Evolutionary conservation across 768 basidiomycete genomes (phyloP).

Genomic region (Strobilomyces confusus): DNA sequence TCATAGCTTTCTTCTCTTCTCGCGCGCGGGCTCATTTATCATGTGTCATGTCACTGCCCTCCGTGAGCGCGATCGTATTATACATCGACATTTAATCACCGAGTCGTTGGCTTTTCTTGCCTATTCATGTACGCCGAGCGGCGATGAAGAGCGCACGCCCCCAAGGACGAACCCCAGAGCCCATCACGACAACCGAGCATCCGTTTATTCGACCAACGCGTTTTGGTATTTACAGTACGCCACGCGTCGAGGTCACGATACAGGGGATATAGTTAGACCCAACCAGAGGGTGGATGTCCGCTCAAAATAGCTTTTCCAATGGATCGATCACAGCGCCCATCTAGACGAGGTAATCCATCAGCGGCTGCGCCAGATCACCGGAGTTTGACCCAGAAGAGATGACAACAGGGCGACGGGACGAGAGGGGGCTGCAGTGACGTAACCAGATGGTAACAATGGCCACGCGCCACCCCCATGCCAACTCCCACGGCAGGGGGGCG

Average conservation of each 20-base stretch:
- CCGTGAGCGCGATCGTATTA: too few relatives aligned
- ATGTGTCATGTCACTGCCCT: too few relatives aligned
- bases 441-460: background rate
- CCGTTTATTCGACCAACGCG: background rate
- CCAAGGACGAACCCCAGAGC: too few relatives aligned
- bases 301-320: slow-evolving; percentile 48
- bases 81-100: slow-evolving; percentile 19
- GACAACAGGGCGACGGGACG: background rate
- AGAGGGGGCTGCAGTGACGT: too few relatives aligned
- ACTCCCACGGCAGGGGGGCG: too few relatives aligned
- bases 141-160: background rate
- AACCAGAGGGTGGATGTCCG: background rate
- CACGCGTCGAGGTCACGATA: background rate
- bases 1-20: too few relatives aligned
- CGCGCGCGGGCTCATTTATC: too few relatives aligned
- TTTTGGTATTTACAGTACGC: background rate
- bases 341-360: slow-evolving; percentile 31
- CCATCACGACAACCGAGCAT: background rate
- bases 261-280: background rate
- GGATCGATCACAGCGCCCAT: slow-evolving; percentile 72
- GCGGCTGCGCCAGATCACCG: background rate
- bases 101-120: background rate
- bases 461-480: background rate
- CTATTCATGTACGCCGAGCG: slow-evolving; percentile 6
- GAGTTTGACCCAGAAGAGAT: background rate